These are phyloP conservation scores for Limonium bicolor DNA, from an alignment of 148 eudicot species.

Conservation along the genomic window DNA sequence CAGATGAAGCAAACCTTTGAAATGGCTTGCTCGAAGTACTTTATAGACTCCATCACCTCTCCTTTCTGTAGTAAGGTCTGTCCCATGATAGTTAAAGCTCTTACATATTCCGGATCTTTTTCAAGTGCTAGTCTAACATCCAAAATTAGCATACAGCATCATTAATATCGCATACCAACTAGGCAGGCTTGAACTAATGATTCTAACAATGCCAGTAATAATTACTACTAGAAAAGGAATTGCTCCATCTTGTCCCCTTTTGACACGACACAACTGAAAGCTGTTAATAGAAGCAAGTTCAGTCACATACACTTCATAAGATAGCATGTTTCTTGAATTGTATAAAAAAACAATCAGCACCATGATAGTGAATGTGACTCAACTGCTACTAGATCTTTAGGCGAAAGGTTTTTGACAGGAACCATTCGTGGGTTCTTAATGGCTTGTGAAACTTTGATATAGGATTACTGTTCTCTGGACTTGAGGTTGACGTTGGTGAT, in stretches of 20 bases:
- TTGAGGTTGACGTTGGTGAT: constrained; percentile 10
- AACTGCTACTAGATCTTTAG: constrained; percentile 48
- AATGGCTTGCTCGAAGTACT: constrained; percentile 48
- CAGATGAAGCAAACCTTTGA: constrained; percentile 33
- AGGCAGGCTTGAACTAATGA: background rate
- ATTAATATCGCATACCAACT: background rate
- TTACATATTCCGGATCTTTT: constrained; percentile 65
- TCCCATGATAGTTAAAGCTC: constrained; percentile 64
- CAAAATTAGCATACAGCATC: too few relatives aligned
- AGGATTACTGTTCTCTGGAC: constrained; percentile 10
- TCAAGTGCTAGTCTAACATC: constrained; percentile 63
- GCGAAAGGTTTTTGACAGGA: constrained; percentile 30
- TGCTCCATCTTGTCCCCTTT: constrained; percentile 41
- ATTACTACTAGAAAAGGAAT: constrained; percentile 34
- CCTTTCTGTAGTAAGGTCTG: constrained; percentile 32
- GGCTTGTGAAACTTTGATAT: constrained; percentile 12
- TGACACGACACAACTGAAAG: constrained; percentile 32
- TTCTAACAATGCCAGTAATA: background rate
- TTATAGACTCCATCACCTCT: constrained; percentile 36
- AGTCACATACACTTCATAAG: background rate
- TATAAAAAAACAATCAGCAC: constrained; percentile 4
- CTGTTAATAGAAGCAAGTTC: constrained; percentile 21
- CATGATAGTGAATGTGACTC: constrained; percentile 25
- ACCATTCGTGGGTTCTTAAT: constrained; percentile 15
- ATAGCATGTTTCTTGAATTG: background rate